Evolutionary conservation across 2,329 filamentous ascomycete species (phyloP).

Genomic region (Colletotrichum incanum): DNA sequence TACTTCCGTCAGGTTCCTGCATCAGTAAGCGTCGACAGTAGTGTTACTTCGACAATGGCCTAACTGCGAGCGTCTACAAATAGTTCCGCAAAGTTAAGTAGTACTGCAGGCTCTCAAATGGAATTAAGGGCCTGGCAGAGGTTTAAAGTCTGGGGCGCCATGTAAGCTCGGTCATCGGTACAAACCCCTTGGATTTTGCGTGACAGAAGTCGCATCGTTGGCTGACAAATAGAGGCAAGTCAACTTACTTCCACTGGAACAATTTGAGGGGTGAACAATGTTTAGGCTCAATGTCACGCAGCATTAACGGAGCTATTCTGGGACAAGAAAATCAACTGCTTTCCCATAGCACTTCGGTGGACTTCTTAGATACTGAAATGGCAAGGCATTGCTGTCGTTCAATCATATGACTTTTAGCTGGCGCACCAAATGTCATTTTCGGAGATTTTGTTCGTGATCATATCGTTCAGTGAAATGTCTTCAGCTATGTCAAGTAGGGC

Average conservation of each 20-base stretch:
- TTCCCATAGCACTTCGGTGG: no score
- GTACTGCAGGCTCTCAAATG: background rate
- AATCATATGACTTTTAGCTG: no score
- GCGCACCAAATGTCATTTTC: no score
- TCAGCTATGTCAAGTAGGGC: no score
- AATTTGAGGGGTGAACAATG: background rate
- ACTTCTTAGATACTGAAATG: no score
- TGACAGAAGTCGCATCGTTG: background rate
- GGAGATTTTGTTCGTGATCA: no score
- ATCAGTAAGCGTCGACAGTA: background rate
- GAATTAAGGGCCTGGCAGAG: background rate
- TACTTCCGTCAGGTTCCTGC: background rate
- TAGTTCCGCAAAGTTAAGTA: background rate
- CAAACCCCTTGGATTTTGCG: background rate
- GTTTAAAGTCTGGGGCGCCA: background rate
- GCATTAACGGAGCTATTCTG: background rate
- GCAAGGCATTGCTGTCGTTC: no score
- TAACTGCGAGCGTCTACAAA: background rate
- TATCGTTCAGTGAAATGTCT: no score
- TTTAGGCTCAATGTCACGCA: background rate
- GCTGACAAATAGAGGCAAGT: no score
- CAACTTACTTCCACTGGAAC: background rate
- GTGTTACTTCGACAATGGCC: background rate
- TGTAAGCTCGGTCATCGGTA: background rate
- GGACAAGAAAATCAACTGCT: no score